Base-by-base conservation (phyloP, 1,284 basidiomycete genomes). In the Malassezia restricta region DNA sequence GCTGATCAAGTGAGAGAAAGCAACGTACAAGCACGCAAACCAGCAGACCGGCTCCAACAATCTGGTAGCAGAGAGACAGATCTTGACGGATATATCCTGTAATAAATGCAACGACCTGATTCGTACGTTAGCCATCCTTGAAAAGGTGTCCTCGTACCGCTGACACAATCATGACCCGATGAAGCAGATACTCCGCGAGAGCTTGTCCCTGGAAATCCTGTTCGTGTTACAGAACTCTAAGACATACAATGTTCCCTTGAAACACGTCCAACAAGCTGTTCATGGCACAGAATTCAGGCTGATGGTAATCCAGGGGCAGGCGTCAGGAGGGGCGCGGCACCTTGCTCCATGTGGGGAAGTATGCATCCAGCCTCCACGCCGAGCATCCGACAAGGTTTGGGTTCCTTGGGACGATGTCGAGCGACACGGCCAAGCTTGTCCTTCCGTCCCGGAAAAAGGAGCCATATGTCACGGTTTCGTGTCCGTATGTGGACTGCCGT, bases 401-500 rank as follows among this genome's bases (percentile, higher is more conserved):
- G 33, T 35, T 35, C 33, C 5, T 35, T 11, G 11, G 11, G 11
- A 35, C n/a, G 9, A 35, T 35, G 33, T 40, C 24, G 15, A 41
- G 35, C 6, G 53, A 55, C 29, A 29, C 42, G 5, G 20, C 53
- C 20, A 33, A 42, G 29, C 47, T 50, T 6, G 31, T 55, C 12
- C 32, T 72, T 24, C 32, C 58, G 8, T 67, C 68, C n/a, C 56
- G 69, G 12, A 59, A 57, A 0, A 71, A 66, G 43, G 63, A 72
- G 53, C 49, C 58, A 0, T 72, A 68, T 47, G 35, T 61, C 29
- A 42, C 59, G 11, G 59, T 64, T 20, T 47, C 66, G 0, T 72
- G 69, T 41, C 69, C 69, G 0, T 69, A 71, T 51, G 56, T 64
- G 8, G 51, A 60, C 44, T 72, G 69, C 40, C 57, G 63, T 1